Percentiles rank a stretch among this genome's conserved stretches.
Conservation (phyloP, 768 basidiomycete genomes). For the Amanita molliuscula region DNA sequence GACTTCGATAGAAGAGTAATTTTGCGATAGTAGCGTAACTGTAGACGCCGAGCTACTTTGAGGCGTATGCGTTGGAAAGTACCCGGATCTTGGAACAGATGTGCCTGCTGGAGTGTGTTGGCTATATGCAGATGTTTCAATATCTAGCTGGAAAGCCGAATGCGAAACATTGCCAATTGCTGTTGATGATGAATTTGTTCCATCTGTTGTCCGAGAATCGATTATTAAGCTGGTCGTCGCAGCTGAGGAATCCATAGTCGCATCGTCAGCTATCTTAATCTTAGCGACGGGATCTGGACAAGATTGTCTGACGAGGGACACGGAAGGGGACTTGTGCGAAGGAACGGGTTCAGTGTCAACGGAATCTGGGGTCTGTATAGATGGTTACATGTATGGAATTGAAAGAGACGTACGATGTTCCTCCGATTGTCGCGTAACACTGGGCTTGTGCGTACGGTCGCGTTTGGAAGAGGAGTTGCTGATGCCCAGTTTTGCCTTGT, state of each 20-base stretch:
- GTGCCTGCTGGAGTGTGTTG: background rate
- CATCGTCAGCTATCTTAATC: background rate
- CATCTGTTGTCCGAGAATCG: background rate
- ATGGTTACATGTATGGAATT: background rate
- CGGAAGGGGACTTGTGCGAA: constrained; percentile 4
- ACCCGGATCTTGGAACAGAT: background rate
- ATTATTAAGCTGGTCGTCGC: background rate
- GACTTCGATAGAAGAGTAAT: background rate
- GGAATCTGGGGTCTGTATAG: background rate
- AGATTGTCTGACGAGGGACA: background rate
- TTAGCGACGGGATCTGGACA: background rate
- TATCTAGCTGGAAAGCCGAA: background rate
- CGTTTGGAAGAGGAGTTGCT: constrained; percentile 2
- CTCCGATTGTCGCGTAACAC: background rate
- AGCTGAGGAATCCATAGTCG: background rate
- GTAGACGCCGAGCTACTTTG: constrained; percentile 18
- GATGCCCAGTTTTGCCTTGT: constrained; percentile 31
- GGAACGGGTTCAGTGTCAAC: background rate
- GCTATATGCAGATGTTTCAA: background rate
- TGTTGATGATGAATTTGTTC: background rate
- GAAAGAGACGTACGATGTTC: constrained; percentile 1
- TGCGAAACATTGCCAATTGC: background rate
- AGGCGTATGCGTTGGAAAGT: background rate
- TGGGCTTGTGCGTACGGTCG: background rate
- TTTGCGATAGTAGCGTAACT: constrained; percentile 8